A percentile compares a stretch with the other conserved stretches of the same genome.
phyloP scores from a whole-genome alignment of 2,329 filamentous ascomycete genomes.

The Diplodia mutila region DNA sequence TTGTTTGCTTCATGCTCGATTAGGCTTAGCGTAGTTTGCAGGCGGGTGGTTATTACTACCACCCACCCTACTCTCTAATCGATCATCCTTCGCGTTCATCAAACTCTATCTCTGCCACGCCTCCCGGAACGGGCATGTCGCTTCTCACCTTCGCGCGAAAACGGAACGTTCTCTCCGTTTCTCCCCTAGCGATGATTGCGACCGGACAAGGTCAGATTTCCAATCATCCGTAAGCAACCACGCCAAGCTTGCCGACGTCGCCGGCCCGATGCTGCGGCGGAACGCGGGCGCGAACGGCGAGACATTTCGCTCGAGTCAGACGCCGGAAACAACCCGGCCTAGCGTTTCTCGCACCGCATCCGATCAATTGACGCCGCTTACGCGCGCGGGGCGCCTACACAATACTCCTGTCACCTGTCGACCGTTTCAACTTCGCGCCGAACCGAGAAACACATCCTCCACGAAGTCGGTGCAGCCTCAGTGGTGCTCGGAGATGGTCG shows the following conservation, averaged over 20 bases:
- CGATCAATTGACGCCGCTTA: not conserved
- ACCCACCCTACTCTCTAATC: too few relatives aligned
- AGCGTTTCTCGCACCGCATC: not conserved
- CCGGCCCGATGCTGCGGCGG: slow-evolving; percentile 1
- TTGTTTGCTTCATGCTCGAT: too few relatives aligned
- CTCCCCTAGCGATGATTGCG: not conserved
- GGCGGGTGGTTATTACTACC: too few relatives aligned
- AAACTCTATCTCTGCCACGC: not conserved
- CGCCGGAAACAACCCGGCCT: not conserved
- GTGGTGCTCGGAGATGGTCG: not conserved
- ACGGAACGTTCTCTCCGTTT: not conserved
- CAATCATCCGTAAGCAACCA: not conserved
- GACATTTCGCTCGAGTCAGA: slow-evolving; percentile 6
- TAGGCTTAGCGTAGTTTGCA: too few relatives aligned
- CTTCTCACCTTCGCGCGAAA: not conserved
- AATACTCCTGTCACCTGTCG: not conserved
- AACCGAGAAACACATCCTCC: not conserved
- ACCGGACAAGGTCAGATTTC: not conserved
- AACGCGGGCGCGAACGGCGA: not conserved
- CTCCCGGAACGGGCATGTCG: not conserved
- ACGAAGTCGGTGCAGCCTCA: not conserved
- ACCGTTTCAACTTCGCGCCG: not conserved
- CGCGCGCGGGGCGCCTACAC: not conserved
- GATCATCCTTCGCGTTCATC: too few relatives aligned
- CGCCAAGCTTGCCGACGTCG: not conserved